Evolutionary conservation across 768 basidiomycete genomes (phyloP).

Genomic region (Hericium alpestre): DNA sequence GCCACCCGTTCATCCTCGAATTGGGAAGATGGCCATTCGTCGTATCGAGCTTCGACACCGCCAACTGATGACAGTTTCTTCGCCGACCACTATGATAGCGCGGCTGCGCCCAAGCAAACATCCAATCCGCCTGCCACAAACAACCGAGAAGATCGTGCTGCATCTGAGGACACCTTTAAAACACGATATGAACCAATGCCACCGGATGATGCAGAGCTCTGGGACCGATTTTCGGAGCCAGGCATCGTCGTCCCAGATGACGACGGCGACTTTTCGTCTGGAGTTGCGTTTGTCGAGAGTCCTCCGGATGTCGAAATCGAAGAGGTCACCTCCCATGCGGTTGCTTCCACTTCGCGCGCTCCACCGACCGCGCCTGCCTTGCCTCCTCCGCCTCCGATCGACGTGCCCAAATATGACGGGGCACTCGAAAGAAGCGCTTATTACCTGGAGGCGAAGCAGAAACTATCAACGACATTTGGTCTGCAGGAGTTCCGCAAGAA

Average conservation of each 20-base stretch:
- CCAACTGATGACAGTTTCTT: neutral
- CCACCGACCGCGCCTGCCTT: neutral
- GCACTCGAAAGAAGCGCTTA: slow-evolving; percentile 16
- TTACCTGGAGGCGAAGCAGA: slow-evolving; percentile 41
- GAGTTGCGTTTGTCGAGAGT: neutral
- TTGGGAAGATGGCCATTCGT: neutral
- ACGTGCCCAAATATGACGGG: neutral
- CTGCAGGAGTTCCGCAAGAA: slow-evolving; percentile 65
- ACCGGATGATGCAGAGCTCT: too few relatives aligned
- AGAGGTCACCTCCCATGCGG: neutral
- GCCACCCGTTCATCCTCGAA: neutral
- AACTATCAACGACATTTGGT: slow-evolving; percentile 50
- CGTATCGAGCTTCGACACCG: neutral
- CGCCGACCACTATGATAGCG: neutral
- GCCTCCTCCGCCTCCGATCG: neutral
- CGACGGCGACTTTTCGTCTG: neutral
- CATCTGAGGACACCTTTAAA: too few relatives aligned
- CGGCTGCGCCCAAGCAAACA: too few relatives aligned
- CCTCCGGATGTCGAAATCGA: neutral
- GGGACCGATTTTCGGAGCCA: too few relatives aligned
- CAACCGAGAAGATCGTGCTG: too few relatives aligned
- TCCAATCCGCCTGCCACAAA: too few relatives aligned
- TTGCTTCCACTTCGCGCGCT: neutral
- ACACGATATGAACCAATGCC: too few relatives aligned
- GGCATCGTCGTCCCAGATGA: neutral